phyloP scores from a whole-genome alignment of 1,284 basidiomycete genomes.

The Cryptococcus wingfieldii region DNA sequence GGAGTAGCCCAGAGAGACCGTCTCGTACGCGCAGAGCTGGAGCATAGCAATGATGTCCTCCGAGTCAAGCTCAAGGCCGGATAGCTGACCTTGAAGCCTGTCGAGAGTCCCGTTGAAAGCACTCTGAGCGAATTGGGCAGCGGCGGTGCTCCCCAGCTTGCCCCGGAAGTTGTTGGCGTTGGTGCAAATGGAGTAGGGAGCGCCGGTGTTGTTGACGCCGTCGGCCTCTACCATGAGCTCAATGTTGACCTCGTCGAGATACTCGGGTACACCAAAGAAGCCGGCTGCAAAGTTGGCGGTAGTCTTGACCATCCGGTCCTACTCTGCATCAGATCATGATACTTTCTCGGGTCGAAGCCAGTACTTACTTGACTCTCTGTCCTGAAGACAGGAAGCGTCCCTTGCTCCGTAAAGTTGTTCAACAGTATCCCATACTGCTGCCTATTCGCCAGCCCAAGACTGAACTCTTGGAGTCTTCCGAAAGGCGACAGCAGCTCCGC shows the following conservation, averaged over 20 bases:
- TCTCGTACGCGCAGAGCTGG: conserved; percentile 75
- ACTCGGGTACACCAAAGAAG: conserved; percentile 82
- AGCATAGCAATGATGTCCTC: conserved; percentile 39
- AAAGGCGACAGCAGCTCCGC: conserved; percentile 51
- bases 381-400: conserved; percentile 56
- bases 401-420: conserved; percentile 64
- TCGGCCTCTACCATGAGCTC: conserved; percentile 53
- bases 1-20: conserved; percentile 82
- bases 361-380: conserved; percentile 54
- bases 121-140: conserved; percentile 63
- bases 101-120: conserved; percentile 28
- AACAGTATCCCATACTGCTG: conserved; percentile 73
- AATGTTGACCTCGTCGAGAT: conserved; percentile 74
- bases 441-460: conserved; percentile 39
- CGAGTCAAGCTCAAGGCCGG: conserved; percentile 21
- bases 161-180: conserved; percentile 71
- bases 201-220: conserved; percentile 53
- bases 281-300: conserved; percentile 79
- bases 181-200: conserved; percentile 43
- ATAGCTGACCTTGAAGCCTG: conserved; percentile 39
- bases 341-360: too few species aligned
- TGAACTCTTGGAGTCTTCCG: conserved; percentile 48
- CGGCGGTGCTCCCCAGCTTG: conserved; percentile 29
- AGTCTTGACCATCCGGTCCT: conserved; percentile 78
- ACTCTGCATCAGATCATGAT: conserved; percentile 30